phyloP scores from a whole-genome alignment of 179 eudicot species.

The Pouteria campechiana region DNA sequence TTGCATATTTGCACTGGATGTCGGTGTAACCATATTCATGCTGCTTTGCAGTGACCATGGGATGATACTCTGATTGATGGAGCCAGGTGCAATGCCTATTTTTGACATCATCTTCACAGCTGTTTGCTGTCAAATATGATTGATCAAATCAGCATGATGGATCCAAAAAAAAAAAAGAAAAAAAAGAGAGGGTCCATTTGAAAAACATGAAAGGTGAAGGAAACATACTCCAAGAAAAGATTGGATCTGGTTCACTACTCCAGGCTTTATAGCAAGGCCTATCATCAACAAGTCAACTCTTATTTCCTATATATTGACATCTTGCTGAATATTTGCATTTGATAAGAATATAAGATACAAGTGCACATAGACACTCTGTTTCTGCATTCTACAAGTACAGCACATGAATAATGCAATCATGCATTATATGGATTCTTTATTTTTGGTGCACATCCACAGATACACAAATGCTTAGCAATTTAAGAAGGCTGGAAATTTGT shows the following conservation, averaged over 20 bases:
- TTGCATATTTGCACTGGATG: slow-evolving; percentile 33
- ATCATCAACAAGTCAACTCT: slow-evolving; percentile 12
- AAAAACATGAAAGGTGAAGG: not conserved
- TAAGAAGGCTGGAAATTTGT: no score
- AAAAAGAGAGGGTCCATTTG: not conserved
- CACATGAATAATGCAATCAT: no score
- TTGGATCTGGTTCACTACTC: slow-evolving; percentile 66
- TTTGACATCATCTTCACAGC: slow-evolving; percentile 47
- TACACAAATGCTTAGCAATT: no score
- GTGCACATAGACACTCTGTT: no score
- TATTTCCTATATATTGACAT: no score
- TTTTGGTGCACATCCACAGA: no score
- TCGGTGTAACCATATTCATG: slow-evolving; percentile 15
- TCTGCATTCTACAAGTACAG: no score
- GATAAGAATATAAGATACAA: no score
- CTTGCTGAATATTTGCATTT: no score
- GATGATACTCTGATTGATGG: slow-evolving; percentile 41
- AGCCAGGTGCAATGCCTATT: slow-evolving; percentile 48
- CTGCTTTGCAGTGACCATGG: slow-evolving; percentile 60
- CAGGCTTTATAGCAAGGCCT: slow-evolving; percentile 94
- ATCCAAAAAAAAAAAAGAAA: no score
- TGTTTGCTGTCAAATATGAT: slow-evolving; percentile 38
- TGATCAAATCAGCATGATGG: no score
- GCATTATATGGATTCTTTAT: no score
- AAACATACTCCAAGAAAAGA: slow-evolving; percentile 44